phyloP scores from a whole-genome alignment of 2,329 filamentous ascomycete species.

The Akanthomyces dipterigenus region DNA sequence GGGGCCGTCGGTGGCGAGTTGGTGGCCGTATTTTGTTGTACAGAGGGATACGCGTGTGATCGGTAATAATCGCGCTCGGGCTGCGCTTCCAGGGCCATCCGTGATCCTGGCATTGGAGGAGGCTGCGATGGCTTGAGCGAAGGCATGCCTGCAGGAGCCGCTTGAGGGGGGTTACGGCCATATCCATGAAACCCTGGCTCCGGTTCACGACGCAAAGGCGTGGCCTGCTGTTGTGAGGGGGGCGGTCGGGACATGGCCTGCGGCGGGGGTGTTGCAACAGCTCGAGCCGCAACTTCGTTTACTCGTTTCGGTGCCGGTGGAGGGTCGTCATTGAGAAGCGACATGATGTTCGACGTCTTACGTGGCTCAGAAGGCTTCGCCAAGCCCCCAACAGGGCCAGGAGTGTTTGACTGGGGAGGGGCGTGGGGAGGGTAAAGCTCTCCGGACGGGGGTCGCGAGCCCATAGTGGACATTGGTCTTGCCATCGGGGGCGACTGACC shows the following conservation, averaged over 20 bases:
- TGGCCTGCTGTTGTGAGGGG: slow-evolving; percentile 31
- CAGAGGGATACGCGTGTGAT: slow-evolving; percentile 29
- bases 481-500: slow-evolving; percentile 33
- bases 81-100: slow-evolving; percentile 30
- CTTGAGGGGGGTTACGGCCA: slow-evolving; percentile 22
- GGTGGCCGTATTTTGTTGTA: slow-evolving; percentile 30
- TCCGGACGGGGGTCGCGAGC: slow-evolving; percentile 9
- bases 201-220: slow-evolving; percentile 42
- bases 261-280: slow-evolving; percentile 45
- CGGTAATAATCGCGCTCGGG: slow-evolving; percentile 44
- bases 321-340: slow-evolving; percentile 55
- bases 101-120: slow-evolving; percentile 39
- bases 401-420: slow-evolving; percentile 20
- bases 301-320: slow-evolving; percentile 45
- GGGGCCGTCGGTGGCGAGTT: slow-evolving; percentile 39
- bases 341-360: slow-evolving; percentile 60
- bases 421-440: slow-evolving; percentile 27
- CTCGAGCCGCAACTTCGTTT: slow-evolving; percentile 39
- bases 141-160: slow-evolving; percentile 42
- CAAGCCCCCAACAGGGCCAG: slow-evolving; percentile 27
- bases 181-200: slow-evolving; percentile 44
- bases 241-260: slow-evolving; percentile 36
- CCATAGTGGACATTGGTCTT: slow-evolving; percentile 32
- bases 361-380: slow-evolving; percentile 40
- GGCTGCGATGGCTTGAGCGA: slow-evolving; percentile 47